Evolutionary conservation across 768 basidiomycete genomes (phyloP), one percentile per base, ranked within the genome.

Genomic region (button mushroom (Agaricus bisporus)): DNA sequence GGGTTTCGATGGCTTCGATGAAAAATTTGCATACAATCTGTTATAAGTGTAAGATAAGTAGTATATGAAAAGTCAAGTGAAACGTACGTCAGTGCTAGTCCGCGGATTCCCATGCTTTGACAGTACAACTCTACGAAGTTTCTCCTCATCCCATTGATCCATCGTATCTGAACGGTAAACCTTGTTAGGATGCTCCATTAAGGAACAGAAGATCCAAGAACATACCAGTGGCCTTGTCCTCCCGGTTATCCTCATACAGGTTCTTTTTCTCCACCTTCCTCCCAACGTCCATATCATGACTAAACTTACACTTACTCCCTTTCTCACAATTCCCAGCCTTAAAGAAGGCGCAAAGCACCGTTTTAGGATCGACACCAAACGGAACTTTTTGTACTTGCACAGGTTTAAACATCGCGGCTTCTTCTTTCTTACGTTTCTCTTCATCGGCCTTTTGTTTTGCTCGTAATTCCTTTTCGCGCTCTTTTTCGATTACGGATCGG

Each of bases 21-120:
- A 99, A 99, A 73, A 73, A 83, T 70, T 95, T 98, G 84, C 97
- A 99, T 4, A 99, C 95, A 64, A 99, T 97, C 90, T 95, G 58
- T 22, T 46, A 44, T 17, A 54, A 50, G 26, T 44, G 10, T 38
- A 0, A 53, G 52, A 3, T 28, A 49, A 36, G 20, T n/a, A 18
- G 43, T 49, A 47, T 37, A 42, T 14, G 32, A 28, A 51, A 44
- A 51, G 20, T 35, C n/a, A 35, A 26, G 2, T 45, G 9, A 43
- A 28, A 65, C 73, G 37, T 61, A 93, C 91, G 64, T 98, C 95
- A 36, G 95, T 98, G 2, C 86, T 88, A 22, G 91, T 95, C 60
- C 85, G 80, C 48, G 91, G 92, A 69, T 95, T 97, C 25, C 95
- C 95, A 57, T 83, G 78, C 69, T 93, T 95, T 9, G 86, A 88